phyloP scores from a whole-genome alignment of 1,284 basidiomycete species.

The Cutaneotrichosporon spelunceum region DNA sequence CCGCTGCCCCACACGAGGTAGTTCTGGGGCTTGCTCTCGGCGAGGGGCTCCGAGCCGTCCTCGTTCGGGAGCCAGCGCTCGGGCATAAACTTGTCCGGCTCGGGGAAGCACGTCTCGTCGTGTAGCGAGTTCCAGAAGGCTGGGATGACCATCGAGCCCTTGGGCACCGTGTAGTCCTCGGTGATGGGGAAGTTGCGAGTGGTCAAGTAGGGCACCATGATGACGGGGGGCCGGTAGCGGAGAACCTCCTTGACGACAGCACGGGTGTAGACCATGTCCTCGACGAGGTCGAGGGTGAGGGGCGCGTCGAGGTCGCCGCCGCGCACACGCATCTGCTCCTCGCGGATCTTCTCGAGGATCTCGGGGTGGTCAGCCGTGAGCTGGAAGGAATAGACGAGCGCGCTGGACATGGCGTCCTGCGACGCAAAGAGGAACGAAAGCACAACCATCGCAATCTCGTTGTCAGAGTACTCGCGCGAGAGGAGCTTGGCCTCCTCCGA shows the following conservation, averaged over 20 bases:
- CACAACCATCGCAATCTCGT: constrained; percentile 94
- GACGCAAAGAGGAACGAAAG: constrained; percentile 96
- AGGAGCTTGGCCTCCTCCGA: constrained; percentile 56
- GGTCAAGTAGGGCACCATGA: constrained; percentile 93
- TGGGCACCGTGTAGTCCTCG: constrained; percentile 84
- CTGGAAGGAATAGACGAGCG: constrained; percentile 85
- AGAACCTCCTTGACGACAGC: constrained; percentile 91
- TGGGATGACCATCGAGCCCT: constrained; percentile 90
- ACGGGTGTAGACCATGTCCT: constrained; percentile 87
- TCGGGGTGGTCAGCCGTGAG: constrained; percentile 91
- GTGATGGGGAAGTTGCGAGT: constrained; percentile 88
- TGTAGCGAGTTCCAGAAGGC: constrained; percentile 94
- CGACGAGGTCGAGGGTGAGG: constrained; percentile 84
- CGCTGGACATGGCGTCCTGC: constrained; percentile 96
- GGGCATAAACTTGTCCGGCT: constrained; percentile 77
- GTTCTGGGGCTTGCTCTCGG: constrained; percentile 85
- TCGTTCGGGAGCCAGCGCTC: constrained; percentile 89
- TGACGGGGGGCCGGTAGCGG: constrained; percentile 84
- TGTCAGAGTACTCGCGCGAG: constrained; percentile 78
- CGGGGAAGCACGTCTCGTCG: constrained; percentile 80
- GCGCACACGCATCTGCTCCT: constrained; percentile 83
- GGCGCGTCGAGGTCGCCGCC: constrained; percentile 73
- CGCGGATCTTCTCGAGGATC: constrained; percentile 79
- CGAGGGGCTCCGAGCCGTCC: constrained; percentile 57
- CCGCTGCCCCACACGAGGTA: constrained; percentile 95